phyloP scores from a whole-genome alignment of 2,329 filamentous ascomycete genomes.

The Myrmaecium sp. region DNA sequence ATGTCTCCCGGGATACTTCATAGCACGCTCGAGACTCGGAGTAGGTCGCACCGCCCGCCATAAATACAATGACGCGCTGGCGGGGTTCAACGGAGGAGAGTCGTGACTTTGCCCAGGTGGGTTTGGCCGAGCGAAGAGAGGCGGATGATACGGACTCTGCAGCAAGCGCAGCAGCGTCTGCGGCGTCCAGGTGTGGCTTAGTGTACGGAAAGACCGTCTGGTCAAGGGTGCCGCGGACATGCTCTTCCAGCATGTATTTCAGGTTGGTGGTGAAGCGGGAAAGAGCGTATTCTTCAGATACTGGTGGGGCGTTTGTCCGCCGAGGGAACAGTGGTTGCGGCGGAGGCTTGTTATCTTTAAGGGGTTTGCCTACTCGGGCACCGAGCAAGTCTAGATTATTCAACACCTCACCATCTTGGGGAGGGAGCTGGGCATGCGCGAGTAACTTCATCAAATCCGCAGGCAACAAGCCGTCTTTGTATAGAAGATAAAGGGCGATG shows the following conservation, averaged over 20 bases:
- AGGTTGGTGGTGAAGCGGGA: constrained; percentile 72
- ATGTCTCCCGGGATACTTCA: constrained; percentile 55
- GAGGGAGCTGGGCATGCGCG: constrained; percentile 62
- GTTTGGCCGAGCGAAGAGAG: constrained; percentile 70
- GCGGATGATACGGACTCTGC: constrained; percentile 28
- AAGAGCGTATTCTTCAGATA: constrained; percentile 61
- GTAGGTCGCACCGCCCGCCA: constrained; percentile 90
- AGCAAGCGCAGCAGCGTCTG: constrained; percentile 36
- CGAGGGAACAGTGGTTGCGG: constrained; percentile 53
- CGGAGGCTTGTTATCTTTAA: constrained; percentile 61
- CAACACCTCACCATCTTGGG: constrained; percentile 55
- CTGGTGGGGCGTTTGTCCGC: constrained; percentile 37
- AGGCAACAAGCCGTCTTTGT: constrained; percentile 65
- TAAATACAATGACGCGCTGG: constrained; percentile 82
- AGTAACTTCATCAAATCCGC: constrained; percentile 76
- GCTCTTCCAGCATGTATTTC: constrained; percentile 69
- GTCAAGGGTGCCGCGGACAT: constrained; percentile 25
- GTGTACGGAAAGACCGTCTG: constrained; percentile 30
- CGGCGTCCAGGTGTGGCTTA: constrained; percentile 41
- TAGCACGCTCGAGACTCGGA: constrained; percentile 83
- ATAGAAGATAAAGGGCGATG: constrained; percentile 71
- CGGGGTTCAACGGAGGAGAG: constrained; percentile 60
- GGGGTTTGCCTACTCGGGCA: constrained; percentile 48
- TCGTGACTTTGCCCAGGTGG: constrained; percentile 82
- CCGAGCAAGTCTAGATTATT: constrained; percentile 70